Percentiles rank a stretch among this genome's conserved stretches.
Evolutionary conservation across 2,329 filamentous ascomycete species (phyloP).

Genomic region (Trichoderma cornu-damae): DNA sequence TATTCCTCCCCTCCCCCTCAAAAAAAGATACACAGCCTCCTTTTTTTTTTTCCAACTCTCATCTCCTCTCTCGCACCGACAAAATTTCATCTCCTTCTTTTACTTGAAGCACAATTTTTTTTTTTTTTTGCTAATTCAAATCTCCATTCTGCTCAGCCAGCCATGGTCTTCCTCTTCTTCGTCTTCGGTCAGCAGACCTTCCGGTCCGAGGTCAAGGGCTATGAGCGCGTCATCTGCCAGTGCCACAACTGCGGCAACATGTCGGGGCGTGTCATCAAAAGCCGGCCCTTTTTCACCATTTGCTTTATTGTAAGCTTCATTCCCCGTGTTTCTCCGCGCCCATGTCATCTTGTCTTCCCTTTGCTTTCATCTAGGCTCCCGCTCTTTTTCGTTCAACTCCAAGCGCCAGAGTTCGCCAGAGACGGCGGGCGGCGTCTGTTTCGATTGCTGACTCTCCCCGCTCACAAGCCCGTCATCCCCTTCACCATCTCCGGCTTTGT

Average conservation of each 20-base stretch:
- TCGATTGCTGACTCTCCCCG: not conserved
- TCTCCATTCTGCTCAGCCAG: no score
- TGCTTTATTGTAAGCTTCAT: conserved; percentile 60
- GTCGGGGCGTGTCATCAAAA: conserved; percentile 55
- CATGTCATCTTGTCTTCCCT: not conserved
- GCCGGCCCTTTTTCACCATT: conserved; percentile 70
- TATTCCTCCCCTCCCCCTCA: no score
- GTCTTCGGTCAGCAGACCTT: conserved; percentile 59
- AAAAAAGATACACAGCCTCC: no score
- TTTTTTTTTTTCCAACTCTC: not conserved
- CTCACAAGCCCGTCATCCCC: conserved; percentile 67
- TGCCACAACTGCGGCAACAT: conserved; percentile 65
- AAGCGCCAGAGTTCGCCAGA: no score
- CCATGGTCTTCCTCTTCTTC: conserved; percentile 56
- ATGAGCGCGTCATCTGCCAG: conserved; percentile 56
- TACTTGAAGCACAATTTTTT: not conserved
- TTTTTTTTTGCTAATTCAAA: not conserved
- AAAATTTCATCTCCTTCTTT: no score
- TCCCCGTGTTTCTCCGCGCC: not conserved
- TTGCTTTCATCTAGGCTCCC: not conserved
- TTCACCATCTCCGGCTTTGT: conserved; percentile 63
- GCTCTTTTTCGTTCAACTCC: no score
- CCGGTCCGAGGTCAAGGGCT: conserved; percentile 54
- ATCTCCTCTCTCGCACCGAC: not conserved
- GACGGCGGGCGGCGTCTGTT: no score